Evolutionary conservation across 106 monocot species (phyloP).

Genomic region (Narthecium ossifragum): DNA sequence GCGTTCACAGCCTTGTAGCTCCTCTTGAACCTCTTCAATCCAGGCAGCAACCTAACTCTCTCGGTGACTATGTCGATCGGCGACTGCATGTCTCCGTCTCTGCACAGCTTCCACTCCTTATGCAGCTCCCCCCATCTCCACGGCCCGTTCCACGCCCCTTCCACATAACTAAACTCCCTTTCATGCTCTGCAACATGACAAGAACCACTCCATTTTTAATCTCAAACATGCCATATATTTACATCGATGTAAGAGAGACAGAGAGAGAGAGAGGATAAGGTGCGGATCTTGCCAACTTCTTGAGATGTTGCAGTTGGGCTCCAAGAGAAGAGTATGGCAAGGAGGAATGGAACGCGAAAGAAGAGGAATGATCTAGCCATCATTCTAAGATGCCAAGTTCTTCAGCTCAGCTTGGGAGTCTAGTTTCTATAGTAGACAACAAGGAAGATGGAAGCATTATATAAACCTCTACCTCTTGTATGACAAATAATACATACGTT

Average conservation of each 20-base stretch:
- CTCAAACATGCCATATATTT: too few relatives aligned
- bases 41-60: neutral
- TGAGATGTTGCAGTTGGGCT: neutral
- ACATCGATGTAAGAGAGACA: neutral
- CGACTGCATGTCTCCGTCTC: constrained; percentile 5
- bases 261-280: neutral
- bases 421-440: too few relatives aligned
- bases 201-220: neutral
- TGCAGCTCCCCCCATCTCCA: constrained; percentile 1
- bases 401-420: too few relatives aligned
- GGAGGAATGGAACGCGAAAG: neutral
- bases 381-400: too few relatives aligned
- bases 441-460: too few relatives aligned
- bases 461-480: too few relatives aligned
- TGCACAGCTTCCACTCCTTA: constrained; percentile 2
- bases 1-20: neutral
- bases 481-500: too few relatives aligned
- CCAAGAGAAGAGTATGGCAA: neutral
- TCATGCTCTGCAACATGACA: constrained; percentile 4
- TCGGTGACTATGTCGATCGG: constrained; percentile 8
- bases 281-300: neutral
- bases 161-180: constrained; percentile 8
- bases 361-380: neutral
- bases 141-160: neutral
- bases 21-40: neutral